Percentiles rank a stretch among this genome's conserved stretches.
Conservation (phyloP, 768 basidiomycete genomes). For the Daedaleopsis sinensis region DNA sequence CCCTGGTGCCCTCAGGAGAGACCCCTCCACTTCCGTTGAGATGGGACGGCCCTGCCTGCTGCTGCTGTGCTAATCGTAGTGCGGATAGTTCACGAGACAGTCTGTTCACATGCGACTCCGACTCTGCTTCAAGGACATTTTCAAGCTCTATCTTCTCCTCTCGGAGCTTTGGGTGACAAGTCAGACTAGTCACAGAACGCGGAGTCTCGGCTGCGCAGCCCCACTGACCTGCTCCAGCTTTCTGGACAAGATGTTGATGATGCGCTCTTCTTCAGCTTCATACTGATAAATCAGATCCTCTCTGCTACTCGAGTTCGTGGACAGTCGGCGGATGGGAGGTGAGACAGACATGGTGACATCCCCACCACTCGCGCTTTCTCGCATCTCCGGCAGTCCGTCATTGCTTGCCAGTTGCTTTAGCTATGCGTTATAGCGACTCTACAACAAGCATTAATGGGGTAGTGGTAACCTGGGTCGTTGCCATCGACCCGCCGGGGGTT, state of each 20-base stretch:
- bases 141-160: slow-evolving; percentile 87
- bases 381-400: neutral
- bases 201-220: neutral
- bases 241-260: slow-evolving; percentile 79
- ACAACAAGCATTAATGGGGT: slow-evolving; percentile 36
- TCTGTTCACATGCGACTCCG: slow-evolving; percentile 81
- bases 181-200: neutral
- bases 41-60: slow-evolving; percentile 42
- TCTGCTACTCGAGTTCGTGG: slow-evolving; percentile 54
- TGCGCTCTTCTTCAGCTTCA: slow-evolving; percentile 89
- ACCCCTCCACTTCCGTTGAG: slow-evolving; percentile 29
- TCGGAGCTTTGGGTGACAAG: slow-evolving; percentile 51
- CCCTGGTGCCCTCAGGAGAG: slow-evolving; percentile 25
- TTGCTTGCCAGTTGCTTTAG: neutral
- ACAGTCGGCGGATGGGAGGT: slow-evolving; percentile 60
- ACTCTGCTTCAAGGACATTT: slow-evolving; percentile 82
- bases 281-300: slow-evolving; percentile 87
- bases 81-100: slow-evolving; percentile 71
- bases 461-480: slow-evolving; percentile 41
- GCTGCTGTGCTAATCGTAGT: slow-evolving; percentile 52
- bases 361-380: neutral
- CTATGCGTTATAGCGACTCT: neutral
- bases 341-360: slow-evolving; percentile 41
- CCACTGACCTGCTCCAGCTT: slow-evolving; percentile 77
- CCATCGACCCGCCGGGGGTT: slow-evolving; percentile 83